These are phyloP conservation scores for Articulospora tetracladia DNA, from an alignment of 495 filamentous ascomycete species.

Conservation along the genomic window DNA sequence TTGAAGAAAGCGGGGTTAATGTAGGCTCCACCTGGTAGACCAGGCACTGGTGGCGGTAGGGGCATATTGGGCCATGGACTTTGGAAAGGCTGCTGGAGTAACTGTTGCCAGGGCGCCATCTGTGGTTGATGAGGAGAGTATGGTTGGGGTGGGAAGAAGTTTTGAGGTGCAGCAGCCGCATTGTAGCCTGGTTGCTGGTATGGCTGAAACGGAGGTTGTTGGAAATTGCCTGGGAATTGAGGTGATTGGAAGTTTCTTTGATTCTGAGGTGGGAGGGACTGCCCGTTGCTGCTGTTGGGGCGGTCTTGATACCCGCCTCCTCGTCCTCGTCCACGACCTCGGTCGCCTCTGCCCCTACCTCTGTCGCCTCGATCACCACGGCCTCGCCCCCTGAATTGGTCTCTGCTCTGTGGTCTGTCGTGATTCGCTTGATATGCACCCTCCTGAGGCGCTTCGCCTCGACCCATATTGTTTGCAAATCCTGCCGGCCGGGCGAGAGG, in stretches of 20 bases:
- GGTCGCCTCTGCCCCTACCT: constrained; percentile 42
- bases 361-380: constrained; percentile 49
- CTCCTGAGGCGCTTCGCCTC: constrained; percentile 33
- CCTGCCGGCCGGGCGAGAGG: constrained; percentile 61
- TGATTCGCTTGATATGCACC: constrained; percentile 32
- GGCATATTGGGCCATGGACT: constrained; percentile 22
- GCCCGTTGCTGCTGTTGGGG: constrained; percentile 26
- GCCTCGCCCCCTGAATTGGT: constrained; percentile 36
- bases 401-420: constrained; percentile 27
- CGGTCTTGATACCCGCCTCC: constrained; percentile 29
- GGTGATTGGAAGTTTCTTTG: constrained; percentile 19
- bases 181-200: constrained; percentile 8
- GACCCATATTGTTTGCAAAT: constrained; percentile 35
- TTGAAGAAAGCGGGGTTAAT: constrained; percentile 66
- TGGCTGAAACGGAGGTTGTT: constrained; percentile 23
- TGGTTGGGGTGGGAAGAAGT: constrained; percentile 11
- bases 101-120: constrained; percentile 22
- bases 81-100: constrained; percentile 28
- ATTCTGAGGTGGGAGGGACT: constrained; percentile 25
- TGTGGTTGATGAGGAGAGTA: constrained; percentile 25
- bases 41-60: constrained; percentile 26
- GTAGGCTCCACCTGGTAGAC: constrained; percentile 47
- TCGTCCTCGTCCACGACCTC: constrained; percentile 33
- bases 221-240: constrained; percentile 14
- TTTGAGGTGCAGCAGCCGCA: background rate